phyloP scores from a whole-genome alignment of 768 basidiomycete species.

The Kwoniella botswanensis region DNA sequence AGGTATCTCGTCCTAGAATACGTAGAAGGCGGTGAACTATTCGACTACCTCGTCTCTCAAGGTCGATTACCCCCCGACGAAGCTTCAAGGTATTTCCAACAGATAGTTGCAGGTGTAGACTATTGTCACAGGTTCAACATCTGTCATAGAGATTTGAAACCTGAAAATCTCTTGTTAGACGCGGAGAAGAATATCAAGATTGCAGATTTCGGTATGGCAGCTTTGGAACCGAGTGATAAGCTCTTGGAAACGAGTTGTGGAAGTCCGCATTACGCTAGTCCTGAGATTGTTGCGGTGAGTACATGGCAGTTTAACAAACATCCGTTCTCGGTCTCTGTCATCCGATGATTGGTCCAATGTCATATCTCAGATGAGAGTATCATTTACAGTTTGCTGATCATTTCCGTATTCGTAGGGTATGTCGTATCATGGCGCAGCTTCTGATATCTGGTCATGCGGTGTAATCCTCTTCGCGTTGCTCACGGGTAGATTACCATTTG shows the following conservation, averaged over 20 bases:
- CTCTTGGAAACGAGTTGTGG: slow-evolving; percentile 94
- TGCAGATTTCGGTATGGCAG: slow-evolving; percentile 98
- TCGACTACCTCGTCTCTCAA: slow-evolving; percentile 90
- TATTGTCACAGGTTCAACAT: slow-evolving; percentile 98
- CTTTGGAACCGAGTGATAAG: slow-evolving; percentile 81
- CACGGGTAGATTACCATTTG: slow-evolving; percentile 89
- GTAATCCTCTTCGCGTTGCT: slow-evolving; percentile 90
- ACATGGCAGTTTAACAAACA: no score
- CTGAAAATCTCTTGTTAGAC: slow-evolving; percentile 93
- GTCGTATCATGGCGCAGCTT: slow-evolving; percentile 84
- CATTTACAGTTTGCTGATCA: no score
- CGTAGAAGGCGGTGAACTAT: slow-evolving; percentile 93
- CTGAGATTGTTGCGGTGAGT: slow-evolving; percentile 82
- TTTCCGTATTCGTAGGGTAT: slow-evolving; percentile 62
- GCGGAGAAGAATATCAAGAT: slow-evolving; percentile 76
- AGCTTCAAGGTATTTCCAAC: slow-evolving; percentile 90
- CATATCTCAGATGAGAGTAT: no score
- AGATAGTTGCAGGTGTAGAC: slow-evolving; percentile 91
- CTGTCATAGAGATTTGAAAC: slow-evolving; percentile 96
- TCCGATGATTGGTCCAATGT: no score
- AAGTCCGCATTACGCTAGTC: slow-evolving; percentile 94
- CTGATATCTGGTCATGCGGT: slow-evolving; percentile 96
- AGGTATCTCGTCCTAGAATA: slow-evolving; percentile 89
- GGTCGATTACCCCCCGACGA: slow-evolving; percentile 79
- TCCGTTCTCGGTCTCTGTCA: no score